Evolutionary conservation across 352 stramenopile species (phyloP).

Genomic region (Globisporangium okanoganense): DNA sequence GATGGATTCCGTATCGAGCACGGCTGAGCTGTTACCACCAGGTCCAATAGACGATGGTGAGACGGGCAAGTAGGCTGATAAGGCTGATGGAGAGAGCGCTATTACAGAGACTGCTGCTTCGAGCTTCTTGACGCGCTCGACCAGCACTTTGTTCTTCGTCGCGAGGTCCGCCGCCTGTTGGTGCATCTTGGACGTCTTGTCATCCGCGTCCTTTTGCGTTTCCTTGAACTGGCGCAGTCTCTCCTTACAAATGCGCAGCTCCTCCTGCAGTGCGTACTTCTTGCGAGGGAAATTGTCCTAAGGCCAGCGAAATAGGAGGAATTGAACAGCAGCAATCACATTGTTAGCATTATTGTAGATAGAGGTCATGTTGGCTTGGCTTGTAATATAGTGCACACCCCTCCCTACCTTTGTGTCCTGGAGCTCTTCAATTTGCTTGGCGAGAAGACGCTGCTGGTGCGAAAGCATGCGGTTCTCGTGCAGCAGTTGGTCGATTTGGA

Average conservation of each 20-base stretch:
- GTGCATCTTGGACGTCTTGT: constrained; percentile 41
- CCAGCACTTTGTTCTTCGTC: constrained; percentile 52
- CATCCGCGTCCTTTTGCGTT: constrained; percentile 37
- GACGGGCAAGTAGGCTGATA: constrained; percentile 1
- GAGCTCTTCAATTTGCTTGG: constrained; percentile 60
- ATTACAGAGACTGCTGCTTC: constrained; percentile 17
- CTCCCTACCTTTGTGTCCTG: constrained; percentile 34
- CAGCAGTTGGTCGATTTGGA: constrained; percentile 48
- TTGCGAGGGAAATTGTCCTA: constrained; percentile 54
- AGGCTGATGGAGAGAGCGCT: constrained; percentile 4
- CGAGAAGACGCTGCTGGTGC: constrained; percentile 47
- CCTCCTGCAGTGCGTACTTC: constrained; percentile 44
- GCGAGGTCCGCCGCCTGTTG: constrained; percentile 54
- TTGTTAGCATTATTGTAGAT: too few species aligned
- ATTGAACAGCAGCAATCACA: neutral
- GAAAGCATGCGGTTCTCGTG: constrained; percentile 57
- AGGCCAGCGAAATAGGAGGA: neutral
- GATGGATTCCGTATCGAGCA: constrained; percentile 33
- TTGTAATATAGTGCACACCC: too few species aligned
- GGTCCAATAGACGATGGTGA: neutral
- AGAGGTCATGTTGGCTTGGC: too few species aligned
- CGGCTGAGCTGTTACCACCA: neutral
- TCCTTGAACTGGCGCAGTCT: constrained; percentile 59
- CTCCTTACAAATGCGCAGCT: constrained; percentile 63
- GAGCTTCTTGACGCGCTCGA: constrained; percentile 38